phyloP scores from a whole-genome alignment of 2,329 filamentous ascomycete species.

The Colletotrichum spaethianum region DNA sequence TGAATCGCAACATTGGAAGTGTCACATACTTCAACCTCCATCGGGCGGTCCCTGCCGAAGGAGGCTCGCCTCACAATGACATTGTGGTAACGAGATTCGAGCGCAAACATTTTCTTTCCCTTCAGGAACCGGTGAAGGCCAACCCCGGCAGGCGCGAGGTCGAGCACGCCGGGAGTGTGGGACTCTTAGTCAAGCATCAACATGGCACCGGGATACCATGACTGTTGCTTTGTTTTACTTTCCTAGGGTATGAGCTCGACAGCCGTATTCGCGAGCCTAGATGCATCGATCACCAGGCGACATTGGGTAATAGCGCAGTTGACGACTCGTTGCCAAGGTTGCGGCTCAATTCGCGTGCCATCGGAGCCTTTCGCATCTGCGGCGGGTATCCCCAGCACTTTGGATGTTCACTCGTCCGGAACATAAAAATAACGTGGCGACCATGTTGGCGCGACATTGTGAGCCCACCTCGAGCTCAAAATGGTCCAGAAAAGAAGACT shows the following conservation, averaged over 20 bases:
- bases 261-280: not conserved
- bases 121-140: conserved; percentile 15
- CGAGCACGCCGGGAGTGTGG: conserved; percentile 5
- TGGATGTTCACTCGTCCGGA: not conserved
- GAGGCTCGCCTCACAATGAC: not conserved
- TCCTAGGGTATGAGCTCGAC: not conserved
- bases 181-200: conserved; percentile 29
- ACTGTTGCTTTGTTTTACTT: not conserved
- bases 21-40: not conserved
- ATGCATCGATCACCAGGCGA: not conserved
- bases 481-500: not conserved
- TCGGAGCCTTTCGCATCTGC: not conserved
- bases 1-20: too few species aligned
- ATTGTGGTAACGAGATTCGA: not conserved
- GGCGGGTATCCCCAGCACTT: conserved; percentile 6
- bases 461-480: not conserved
- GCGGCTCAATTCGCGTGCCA: conserved; percentile 28
- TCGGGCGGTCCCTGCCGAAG: conserved; percentile 22
- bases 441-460: conserved; percentile 10
- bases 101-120: not conserved
- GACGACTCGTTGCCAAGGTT: conserved; percentile 16
- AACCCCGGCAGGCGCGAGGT: not conserved
- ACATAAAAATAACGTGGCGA: conserved; percentile 28
- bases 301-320: conserved; percentile 26
- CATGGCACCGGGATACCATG: conserved; percentile 9